phyloP scores from a whole-genome alignment of 371 early-diverging fungal genomes.

The Mortierella sp. region DNA sequence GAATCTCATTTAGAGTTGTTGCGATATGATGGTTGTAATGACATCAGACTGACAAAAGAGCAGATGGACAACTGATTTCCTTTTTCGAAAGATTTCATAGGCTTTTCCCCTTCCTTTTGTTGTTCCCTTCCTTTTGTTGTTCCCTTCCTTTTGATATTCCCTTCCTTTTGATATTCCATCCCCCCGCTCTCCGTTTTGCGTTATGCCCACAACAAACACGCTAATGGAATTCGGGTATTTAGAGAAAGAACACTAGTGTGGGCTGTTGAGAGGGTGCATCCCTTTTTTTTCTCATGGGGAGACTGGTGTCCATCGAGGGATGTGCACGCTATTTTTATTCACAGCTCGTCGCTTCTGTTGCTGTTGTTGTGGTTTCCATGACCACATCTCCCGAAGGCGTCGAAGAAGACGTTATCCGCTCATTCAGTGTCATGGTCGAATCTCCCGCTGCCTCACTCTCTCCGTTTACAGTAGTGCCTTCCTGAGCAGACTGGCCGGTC shows the following conservation, averaged over 20 bases:
- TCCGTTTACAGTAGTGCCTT: neutral
- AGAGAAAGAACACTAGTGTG: neutral
- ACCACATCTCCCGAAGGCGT: neutral
- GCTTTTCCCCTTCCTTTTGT: neutral
- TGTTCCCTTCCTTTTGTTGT: neutral
- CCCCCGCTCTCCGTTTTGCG: neutral
- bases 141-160: too few relatives aligned
- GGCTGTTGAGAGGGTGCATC: too few relatives aligned
- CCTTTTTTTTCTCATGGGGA: neutral
- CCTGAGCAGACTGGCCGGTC: neutral
- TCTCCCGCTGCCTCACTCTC: neutral
- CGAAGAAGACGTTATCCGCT: neutral
- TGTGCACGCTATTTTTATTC: neutral
- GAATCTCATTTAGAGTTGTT: neutral
- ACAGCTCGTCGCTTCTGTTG: neutral
- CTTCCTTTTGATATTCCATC: too few relatives aligned
- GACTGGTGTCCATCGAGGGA: neutral
- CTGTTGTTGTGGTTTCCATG: neutral
- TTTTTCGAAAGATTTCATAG: neutral
- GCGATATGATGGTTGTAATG: neutral
- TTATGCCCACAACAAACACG: neutral
- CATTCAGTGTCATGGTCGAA: neutral
- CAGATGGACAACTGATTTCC: constrained; percentile 2
- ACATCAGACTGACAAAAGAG: neutral
- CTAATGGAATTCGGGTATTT: neutral